Conservation (phyloP, 495 filamentous ascomycete genomes). For the Podospora conica region DNA sequence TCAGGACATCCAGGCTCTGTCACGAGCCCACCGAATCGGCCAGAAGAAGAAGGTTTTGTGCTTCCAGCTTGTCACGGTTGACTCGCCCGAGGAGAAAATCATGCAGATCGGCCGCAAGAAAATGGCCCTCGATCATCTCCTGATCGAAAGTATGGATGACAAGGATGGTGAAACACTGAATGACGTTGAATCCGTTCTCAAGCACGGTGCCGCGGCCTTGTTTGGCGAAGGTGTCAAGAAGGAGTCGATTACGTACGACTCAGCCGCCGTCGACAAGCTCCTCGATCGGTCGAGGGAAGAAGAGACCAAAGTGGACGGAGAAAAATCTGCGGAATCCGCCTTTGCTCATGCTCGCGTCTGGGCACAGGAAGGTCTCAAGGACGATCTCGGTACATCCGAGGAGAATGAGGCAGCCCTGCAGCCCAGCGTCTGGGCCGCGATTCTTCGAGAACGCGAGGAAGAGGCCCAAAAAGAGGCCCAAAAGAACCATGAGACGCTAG, state of each 20-base stretch:
- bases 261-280: slow-evolving; percentile 73
- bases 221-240: slow-evolving; percentile 69
- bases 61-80: slow-evolving; percentile 86
- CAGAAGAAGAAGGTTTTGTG: slow-evolving; percentile 94
- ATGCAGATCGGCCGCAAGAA: slow-evolving; percentile 95
- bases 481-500: slow-evolving; percentile 60
- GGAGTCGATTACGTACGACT: slow-evolving; percentile 68
- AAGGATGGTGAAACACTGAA: slow-evolving; percentile 62
- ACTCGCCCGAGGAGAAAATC: slow-evolving; percentile 89
- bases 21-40: slow-evolving; percentile 90
- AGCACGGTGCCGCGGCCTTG: slow-evolving; percentile 78
- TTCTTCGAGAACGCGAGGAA: slow-evolving; percentile 73
- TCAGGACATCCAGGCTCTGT: slow-evolving; percentile 93
- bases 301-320: slow-evolving; percentile 52
- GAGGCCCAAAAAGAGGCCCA: slow-evolving; percentile 63
- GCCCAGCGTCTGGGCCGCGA: slow-evolving; percentile 78
- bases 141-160: slow-evolving; percentile 81
- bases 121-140: slow-evolving; percentile 83
- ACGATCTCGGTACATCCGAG: slow-evolving; percentile 46
- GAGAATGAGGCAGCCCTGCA: slow-evolving; percentile 51
- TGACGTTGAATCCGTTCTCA: slow-evolving; percentile 83
- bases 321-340: slow-evolving; percentile 60
- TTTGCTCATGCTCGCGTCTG: slow-evolving; percentile 92
- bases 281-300: slow-evolving; percentile 81
- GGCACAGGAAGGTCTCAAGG: slow-evolving; percentile 63